phyloP scores from a whole-genome alignment of 306 rosid species.

The Cicer cuneatum region DNA sequence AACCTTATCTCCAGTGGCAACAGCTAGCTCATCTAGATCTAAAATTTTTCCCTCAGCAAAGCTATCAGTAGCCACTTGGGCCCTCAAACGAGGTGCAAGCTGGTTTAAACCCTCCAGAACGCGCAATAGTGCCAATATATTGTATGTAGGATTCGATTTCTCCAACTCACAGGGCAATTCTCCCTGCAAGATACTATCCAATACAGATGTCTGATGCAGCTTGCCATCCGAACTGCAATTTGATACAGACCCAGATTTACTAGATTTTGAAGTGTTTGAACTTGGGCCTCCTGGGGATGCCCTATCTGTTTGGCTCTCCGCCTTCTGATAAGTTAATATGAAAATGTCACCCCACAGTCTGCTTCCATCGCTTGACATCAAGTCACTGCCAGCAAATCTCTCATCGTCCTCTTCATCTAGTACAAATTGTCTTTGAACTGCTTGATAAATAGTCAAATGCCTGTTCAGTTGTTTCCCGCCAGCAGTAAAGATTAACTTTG shows the following conservation, averaged over 20 bases:
- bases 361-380: slow-evolving; percentile 84
- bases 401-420: slow-evolving; percentile 97
- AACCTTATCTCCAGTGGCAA: slow-evolving; percentile 66
- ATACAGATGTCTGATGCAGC: slow-evolving; percentile 69
- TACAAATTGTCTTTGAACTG: slow-evolving; percentile 92
- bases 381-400: slow-evolving; percentile 80
- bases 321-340: slow-evolving; percentile 89
- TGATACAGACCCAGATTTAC: slow-evolving; percentile 66
- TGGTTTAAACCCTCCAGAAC: slow-evolving; percentile 97
- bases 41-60: slow-evolving; percentile 74
- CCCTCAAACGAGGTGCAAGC: slow-evolving; percentile 87
- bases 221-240: slow-evolving; percentile 66
- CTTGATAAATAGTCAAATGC: slow-evolving; percentile 95
- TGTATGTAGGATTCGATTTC: slow-evolving; percentile 85
- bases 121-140: slow-evolving; percentile 80
- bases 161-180: slow-evolving; percentile 97
- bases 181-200: slow-evolving; percentile 93
- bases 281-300: slow-evolving; percentile 70
- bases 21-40: slow-evolving; percentile 65
- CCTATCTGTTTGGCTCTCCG: slow-evolving; percentile 74
- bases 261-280: slow-evolving; percentile 62
- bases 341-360: slow-evolving; percentile 96
- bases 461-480: slow-evolving; percentile 94
- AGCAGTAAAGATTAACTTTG: slow-evolving; percentile 78
- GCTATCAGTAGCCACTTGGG: slow-evolving; percentile 69